Base-by-base conservation (phyloP, 1,284 basidiomycete species). In the Malassezia yamatoensis region DNA sequence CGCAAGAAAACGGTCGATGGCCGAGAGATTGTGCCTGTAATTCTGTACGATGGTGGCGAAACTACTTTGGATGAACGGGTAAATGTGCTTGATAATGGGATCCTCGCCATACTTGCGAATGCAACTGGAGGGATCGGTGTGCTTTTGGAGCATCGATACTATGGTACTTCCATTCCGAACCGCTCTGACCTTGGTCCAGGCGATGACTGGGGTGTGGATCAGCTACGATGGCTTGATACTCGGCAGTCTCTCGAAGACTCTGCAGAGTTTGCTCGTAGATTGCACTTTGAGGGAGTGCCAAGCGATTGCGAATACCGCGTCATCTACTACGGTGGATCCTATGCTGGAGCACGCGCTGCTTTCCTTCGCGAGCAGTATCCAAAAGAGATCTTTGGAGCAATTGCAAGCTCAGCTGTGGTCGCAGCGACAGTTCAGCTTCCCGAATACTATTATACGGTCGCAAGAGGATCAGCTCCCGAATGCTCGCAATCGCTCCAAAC, bases 281-380 rank as follows among this genome's bases (percentile, higher is more conserved):
- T 94, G 69, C 80, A 84, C 63, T 85, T 91, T 53, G 75, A 76
- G 1, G 85, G 85, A 0, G 81, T 91, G 24, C 78, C 83, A 4
- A 82, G 85, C 56, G 80, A 85, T 60, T 63, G 63, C 40, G 55
- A 63, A 34, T 51, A 64, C 35, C 66, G 60, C 47, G 93, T 90
- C 86, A 88, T 96, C 61, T 93, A 93, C 76, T 94, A 94, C 67
- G 91, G 93, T 29, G 64, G 68, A n/a, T 68, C 65, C 0, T 91
- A 96, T 69, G 90, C 91, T 6, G 93, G 93, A 48, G 91, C 89
- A 5, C 83, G 91, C 15, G 85, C 90, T 0, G 93, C 93, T 0
- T 89, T 96, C 68, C 90, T 96, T 85, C 83, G 83, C 48, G 52
- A 88, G 33, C 78, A 90, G 10, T 89, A 89, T 68, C 90, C 90